Evolutionary conservation across 2,329 filamentous ascomycete species (phyloP).

Genomic region (Aulographum hederae): DNA sequence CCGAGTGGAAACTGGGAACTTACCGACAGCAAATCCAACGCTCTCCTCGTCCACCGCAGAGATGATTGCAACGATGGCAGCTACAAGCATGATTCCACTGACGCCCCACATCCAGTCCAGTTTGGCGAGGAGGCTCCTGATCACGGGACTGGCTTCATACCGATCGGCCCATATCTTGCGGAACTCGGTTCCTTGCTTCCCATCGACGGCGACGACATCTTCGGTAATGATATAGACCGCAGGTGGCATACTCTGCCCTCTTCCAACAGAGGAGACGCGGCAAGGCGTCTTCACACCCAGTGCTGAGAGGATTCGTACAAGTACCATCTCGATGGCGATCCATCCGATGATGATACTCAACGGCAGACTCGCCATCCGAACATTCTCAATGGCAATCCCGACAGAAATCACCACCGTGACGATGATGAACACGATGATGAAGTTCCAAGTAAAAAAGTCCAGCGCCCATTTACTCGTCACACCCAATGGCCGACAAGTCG

Average conservation of each 20-base stretch:
- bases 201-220: neutral
- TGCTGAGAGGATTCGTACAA: neutral
- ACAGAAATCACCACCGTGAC: neutral
- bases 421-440: neutral
- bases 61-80: neutral
- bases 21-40: conserved; percentile 1
- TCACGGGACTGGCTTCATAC: neutral
- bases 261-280: neutral
- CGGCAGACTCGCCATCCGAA: neutral
- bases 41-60: neutral
- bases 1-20: neutral
- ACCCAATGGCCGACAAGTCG: neutral
- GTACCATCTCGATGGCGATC: neutral
- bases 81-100: neutral
- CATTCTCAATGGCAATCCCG: neutral
- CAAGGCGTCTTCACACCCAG: neutral
- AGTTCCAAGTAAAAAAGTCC: neutral
- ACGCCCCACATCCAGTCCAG: neutral
- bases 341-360: neutral
- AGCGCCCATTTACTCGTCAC: neutral
- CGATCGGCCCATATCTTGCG: neutral
- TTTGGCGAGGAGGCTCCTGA: neutral
- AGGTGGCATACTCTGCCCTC: neutral
- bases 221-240: neutral
- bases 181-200: neutral